Evolutionary conservation across 2,329 filamentous ascomycete genomes (phyloP).

Genomic region (Calonectria naviculata): DNA sequence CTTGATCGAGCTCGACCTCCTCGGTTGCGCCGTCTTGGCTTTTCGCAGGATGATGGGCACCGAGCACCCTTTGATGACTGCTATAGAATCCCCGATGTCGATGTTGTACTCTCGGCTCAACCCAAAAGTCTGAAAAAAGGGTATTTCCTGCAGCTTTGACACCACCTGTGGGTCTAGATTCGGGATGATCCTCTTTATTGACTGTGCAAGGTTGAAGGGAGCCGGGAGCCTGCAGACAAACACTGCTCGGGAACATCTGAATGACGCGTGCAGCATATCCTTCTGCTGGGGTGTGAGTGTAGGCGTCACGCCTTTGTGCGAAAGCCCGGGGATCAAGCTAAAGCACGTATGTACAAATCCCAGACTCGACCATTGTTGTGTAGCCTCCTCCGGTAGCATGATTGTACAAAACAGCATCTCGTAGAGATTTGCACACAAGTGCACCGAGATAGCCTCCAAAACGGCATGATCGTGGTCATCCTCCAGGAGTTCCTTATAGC

Average conservation of each 20-base stretch:
- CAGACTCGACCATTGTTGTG: background rate
- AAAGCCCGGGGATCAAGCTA: background rate
- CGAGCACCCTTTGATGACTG: background rate
- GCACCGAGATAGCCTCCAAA: background rate
- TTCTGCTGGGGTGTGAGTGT: background rate
- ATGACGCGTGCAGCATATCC: background rate
- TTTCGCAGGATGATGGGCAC: background rate
- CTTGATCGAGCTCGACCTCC: background rate
- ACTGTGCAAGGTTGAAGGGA: background rate
- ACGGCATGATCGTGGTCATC: background rate
- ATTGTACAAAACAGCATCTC: background rate
- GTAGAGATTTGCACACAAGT: background rate
- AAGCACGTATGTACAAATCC: background rate
- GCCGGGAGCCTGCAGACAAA: background rate
- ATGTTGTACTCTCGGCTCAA: conserved; percentile 5
- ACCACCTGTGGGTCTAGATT: background rate
- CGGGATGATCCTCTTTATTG: background rate
- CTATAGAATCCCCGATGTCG: background rate
- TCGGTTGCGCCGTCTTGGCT: background rate
- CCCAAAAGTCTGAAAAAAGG: background rate
- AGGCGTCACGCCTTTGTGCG: background rate
- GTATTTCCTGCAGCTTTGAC: background rate
- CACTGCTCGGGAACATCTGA: background rate
- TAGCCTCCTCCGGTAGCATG: background rate
- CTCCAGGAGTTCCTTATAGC: background rate